Base-by-base conservation (phyloP, 73 alveolate species). In the Uronychia binucleata region DNA sequence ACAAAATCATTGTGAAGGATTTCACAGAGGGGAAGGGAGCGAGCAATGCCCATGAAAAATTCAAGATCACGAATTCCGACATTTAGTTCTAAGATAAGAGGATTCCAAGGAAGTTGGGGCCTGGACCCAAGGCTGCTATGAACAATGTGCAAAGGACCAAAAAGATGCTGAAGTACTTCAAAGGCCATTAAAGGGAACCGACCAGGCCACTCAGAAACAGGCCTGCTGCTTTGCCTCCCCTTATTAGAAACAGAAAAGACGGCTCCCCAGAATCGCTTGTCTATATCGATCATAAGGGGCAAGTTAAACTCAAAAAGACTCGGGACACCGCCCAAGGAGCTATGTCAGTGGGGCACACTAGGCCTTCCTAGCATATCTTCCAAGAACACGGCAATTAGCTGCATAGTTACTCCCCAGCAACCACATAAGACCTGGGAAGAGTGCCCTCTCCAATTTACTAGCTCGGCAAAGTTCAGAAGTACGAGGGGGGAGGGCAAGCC, bases 231-330 rank as follows among this genome's bases (percentile, higher is more conserved):
- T 19, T 46, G n/a, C 67, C 67, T 11, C 67, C 67, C 19, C 67
- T 46, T 19, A 46, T 46, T 46, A 46, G 67, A 46, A 46, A 46
- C 19, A 19, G n/a, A 5, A 46, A 19, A 46, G 67, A 46, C 19
- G 67, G 67, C 67, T 46, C 67, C 19, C 67, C 67, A 46, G 67
- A 46, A 46, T 46, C 67, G n/a, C 67, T 46, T 11, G 67, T 46
- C 67, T 46, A 46, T 19, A 46, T 46, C 19, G 19, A 46, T 19
- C 67, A 5, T 11, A 46, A 46, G 19, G 67, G 67, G 19, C 67
- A 46, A 46, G 67, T 46, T 5, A 46, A 46, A 46, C 67, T 46
- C 67, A 46, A 46, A 46, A 46, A 46, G 5, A 46, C 5, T 46
- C 5, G 67, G 67, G 67, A 46, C 5, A 5, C 19, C 67, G 5